Base-by-base conservation (phyloP, 2,329 filamentous ascomycete genomes). In the Torrubiellomyces zombiae region DNA sequence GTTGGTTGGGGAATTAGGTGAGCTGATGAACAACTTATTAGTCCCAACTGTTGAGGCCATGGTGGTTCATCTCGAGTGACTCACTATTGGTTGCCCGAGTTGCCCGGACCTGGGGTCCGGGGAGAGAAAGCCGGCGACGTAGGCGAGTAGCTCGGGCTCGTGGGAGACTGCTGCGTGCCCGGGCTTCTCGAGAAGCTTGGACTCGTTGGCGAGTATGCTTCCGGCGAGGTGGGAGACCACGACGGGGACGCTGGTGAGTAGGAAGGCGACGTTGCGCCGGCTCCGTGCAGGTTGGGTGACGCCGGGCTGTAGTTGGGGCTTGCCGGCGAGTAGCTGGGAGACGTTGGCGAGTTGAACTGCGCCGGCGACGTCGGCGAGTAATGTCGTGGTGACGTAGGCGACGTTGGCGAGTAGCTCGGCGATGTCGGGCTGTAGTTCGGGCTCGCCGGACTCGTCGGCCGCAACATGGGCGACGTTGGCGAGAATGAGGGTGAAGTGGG, bases 221-320 rank as follows among this genome's bases (percentile, higher is more conserved):
- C 58, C 9, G 67, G 67, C 20, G 77, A 83, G 6, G 76, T 79
- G 3, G 80, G 78, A 28, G 78, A 83, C 57, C 79, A 85, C 14
- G 63, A 68, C n/a, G 76, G 77, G 24, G 76, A 81, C 9, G 72
- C 72, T 23, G 76, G 75, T 16, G 63, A 69, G 50, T 75, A 77
- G 4, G 60, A 62, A n/a, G 61, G 68, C 33, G 70, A 64, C 16
- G 66, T 59, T 8, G 60, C 37, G n/a, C 48, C 47, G 16, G 37
- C 45, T 3, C 43, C 48, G 24, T 53, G 48, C 25, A 63, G 50
- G 43, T 60, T 67, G 37, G 60, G 73, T 25, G 67, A 75, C 4
- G 72, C 68, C n/a, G 73, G 74, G 41, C 70, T 76, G 52, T 80
- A 81, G 41, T 63, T 71, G 28, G 75, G 75, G 36, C 69, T 75